Evolutionary conservation across 1,139 yeast species (phyloP).

Genomic region (Candida pseudoviswanathii): DNA sequence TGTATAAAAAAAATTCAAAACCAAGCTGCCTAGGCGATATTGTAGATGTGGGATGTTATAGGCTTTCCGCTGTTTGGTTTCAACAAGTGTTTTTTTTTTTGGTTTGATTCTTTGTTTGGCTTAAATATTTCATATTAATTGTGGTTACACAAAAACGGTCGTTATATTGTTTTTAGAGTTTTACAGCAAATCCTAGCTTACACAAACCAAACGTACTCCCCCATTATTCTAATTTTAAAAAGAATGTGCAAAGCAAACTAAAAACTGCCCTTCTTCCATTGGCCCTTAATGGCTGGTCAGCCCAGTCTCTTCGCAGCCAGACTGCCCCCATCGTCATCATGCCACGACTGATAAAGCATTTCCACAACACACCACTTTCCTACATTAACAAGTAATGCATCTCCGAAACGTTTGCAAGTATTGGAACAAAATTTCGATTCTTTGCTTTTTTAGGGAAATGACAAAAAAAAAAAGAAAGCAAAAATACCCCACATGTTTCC

Average conservation of each 20-base stretch:
- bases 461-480: not conserved
- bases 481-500: constrained; percentile 1
- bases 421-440: not conserved
- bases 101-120: constrained; percentile 3
- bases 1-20: no score
- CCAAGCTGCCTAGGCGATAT: no score
- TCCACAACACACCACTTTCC: not conserved
- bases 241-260: not conserved
- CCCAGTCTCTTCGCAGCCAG: no score
- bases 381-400: not conserved
- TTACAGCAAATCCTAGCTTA: not conserved
- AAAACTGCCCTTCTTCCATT: no score
- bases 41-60: no score
- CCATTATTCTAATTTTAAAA: not conserved
- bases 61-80: no score
- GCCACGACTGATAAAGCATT: not conserved
- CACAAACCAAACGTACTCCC: not conserved
- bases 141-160: not conserved
- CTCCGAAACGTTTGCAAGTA: not conserved
- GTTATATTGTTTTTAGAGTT: not conserved
- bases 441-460: not conserved
- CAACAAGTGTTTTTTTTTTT: not conserved
- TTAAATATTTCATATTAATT: not conserved
- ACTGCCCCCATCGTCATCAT: not conserved
- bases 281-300: no score